These are phyloP conservation scores for Leccinum griseonigrum DNA, from an alignment of 1,284 basidiomycete species.

Conservation along the genomic window DNA sequence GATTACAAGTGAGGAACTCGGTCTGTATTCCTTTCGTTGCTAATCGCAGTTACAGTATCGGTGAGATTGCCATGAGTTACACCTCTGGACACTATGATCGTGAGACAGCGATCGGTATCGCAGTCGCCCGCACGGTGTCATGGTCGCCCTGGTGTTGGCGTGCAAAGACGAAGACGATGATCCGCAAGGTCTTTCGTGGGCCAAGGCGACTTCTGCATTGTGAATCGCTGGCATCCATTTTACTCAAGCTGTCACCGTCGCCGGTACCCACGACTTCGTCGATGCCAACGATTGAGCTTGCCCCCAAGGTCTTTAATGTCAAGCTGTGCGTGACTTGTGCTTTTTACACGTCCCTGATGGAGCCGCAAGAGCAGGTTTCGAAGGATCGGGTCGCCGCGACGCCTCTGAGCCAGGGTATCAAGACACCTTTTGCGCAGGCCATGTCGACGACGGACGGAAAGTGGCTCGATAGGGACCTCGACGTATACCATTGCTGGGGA, in stretches of 20 bases:
- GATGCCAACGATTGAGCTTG: conserved; percentile 27
- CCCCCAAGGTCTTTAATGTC: conserved; percentile 28
- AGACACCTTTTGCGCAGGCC: conserved; percentile 20
- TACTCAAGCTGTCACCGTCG: conserved; percentile 32
- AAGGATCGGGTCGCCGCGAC: conserved; percentile 19
- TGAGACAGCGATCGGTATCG: conserved; percentile 31
- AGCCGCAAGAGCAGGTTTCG: conserved; percentile 31
- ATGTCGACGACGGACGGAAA: conserved; percentile 34
- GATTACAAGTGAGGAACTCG: conserved; percentile 28
- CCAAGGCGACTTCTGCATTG: conserved; percentile 25
- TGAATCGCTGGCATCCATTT: conserved; percentile 35
- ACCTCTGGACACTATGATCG: conserved; percentile 34
- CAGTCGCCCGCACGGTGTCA: conserved; percentile 31
- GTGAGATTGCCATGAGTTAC: conserved; percentile 34
- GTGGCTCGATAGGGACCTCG: conserved; percentile 33
- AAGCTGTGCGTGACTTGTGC: conserved; percentile 31
- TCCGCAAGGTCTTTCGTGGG: conserved; percentile 27
- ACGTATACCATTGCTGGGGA: conserved; percentile 30
- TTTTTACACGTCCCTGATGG: conserved; percentile 34
- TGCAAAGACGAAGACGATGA: conserved; percentile 31
- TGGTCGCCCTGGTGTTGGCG: conserved; percentile 34
- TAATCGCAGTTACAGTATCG: conserved; percentile 22
- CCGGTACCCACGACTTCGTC: conserved; percentile 28
- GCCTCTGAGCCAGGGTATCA: conserved; percentile 22
- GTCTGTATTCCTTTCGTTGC: background rate